Base-by-base conservation (phyloP, 352 stramenopile genomes). In the Phytopythium ostracodes region DNA sequence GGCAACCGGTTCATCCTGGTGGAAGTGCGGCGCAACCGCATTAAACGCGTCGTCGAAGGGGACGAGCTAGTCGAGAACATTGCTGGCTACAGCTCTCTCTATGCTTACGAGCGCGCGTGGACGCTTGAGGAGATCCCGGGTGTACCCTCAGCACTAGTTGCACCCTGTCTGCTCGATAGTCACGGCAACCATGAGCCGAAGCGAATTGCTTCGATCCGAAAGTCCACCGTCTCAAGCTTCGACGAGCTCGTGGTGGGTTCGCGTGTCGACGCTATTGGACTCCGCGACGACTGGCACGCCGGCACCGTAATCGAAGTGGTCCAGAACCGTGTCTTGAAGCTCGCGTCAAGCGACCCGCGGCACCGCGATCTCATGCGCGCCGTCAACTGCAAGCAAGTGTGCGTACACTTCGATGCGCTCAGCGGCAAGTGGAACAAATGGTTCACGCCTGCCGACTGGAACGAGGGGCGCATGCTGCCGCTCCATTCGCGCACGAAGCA, bases 381-480 rank as follows among this genome's bases (percentile, higher is more conserved):
- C 9, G 55, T 60, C 55, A 60, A 60, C 55, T 53, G 55, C 55
- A 60, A 60, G 25, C 55, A 60, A 15, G 71, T 87, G 25, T 79
- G 74, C 25, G 76, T 92, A 38, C 81, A 91, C 50, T 92, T 92
- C 42, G 83, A 92, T 56, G 76, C 75, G 9, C 85, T 87, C 52
- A 88, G 75, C 53, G 69, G 66, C 56, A 91, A 89, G 57, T 91
- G 75, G 76, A 79, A 90, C 52, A 87, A 84, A 44, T 92, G 81
- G 84, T 92, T 87, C 59, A 73, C 71, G 2, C 56, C 55, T 9
- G 53, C 64, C 17, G 84, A 92, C 46, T 92, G 84, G 84, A 64
- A 65, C 15, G 66, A 83, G 20, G 70, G 77, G 31, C 74, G 76
- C n/a, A 55, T 92, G 18, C 44, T 75, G 24, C 76, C 79, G 5